phyloP scores from a whole-genome alignment of 1,284 basidiomycete genomes.

The Cutaneotrichosporon cavernicola region DNA sequence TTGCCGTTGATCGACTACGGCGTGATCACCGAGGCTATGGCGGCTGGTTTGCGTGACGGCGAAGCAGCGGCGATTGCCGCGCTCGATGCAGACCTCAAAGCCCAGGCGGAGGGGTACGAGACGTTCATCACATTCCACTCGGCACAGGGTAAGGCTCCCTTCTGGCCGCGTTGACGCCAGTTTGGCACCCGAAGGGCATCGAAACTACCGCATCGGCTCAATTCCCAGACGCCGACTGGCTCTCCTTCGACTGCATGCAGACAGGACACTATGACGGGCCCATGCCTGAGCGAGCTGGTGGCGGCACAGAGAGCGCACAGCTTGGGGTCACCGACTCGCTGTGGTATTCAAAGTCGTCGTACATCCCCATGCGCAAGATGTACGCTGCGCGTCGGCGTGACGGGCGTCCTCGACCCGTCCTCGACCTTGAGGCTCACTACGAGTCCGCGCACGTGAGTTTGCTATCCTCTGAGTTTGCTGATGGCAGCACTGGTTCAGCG shows the following conservation, averaged over 20 bases:
- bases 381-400: constrained; percentile 11
- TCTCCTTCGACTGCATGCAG: constrained; percentile 25
- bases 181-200: not conserved
- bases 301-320: not conserved
- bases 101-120: constrained; percentile 10
- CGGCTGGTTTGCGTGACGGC: constrained; percentile 12
- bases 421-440: constrained; percentile 33
- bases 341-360: constrained; percentile 18
- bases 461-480: not conserved
- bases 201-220: constrained; percentile 4
- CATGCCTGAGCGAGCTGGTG: not conserved
- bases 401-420: constrained; percentile 20
- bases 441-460: constrained; percentile 21
- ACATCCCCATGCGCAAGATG: constrained; percentile 22
- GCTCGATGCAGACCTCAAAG: constrained; percentile 5
- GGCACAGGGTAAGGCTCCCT: constrained; percentile 17
- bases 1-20: constrained; percentile 16
- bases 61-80: constrained; percentile 5
- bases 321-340: not conserved
- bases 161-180: not conserved
- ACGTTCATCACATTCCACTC: constrained; percentile 28
- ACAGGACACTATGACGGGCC: constrained; percentile 20
- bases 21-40: constrained; percentile 18
- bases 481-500: not conserved
- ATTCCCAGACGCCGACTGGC: constrained; percentile 24